Percentiles rank a stretch among this genome's conserved stretches.
phyloP scores from a whole-genome alignment of 306 rosid species.

The Quercus suber region DNA sequence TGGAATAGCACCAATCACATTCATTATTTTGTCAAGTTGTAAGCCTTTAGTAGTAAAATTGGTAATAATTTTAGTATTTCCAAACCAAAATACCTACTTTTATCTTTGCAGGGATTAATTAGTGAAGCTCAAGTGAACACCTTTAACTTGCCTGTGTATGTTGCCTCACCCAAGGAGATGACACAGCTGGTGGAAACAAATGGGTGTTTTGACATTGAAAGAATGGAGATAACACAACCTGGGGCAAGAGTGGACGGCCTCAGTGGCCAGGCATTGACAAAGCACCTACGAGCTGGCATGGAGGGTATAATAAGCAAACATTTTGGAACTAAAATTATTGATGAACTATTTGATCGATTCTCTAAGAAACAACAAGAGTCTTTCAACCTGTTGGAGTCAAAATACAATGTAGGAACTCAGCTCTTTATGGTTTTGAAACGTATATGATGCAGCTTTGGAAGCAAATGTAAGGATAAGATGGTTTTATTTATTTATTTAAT shows the following conservation, averaged over 20 bases:
- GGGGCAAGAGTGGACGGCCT: no score
- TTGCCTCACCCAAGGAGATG: not conserved
- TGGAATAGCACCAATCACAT: no score
- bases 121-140: slow-evolving; percentile 2
- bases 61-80: no score
- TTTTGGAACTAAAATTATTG: not conserved
- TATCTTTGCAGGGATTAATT: not conserved
- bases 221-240: not conserved
- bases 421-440: not conserved
- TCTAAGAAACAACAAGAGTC: not conserved
- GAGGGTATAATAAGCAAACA: not conserved
- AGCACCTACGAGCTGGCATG: not conserved
- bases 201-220: slow-evolving; percentile 9
- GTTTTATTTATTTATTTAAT: no score
- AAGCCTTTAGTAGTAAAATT: no score
- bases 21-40: no score
- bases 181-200: not conserved
- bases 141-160: not conserved
- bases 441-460: not conserved
- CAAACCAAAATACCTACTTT: no score
- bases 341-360: not conserved
- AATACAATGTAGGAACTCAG: not conserved
- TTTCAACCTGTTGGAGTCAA: not conserved
- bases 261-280: not conserved
- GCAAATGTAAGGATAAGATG: not conserved